These are phyloP conservation scores for Ogataea paradorogensis DNA, from an alignment of 805 yeast genomes.

Conservation along the genomic window DNA sequence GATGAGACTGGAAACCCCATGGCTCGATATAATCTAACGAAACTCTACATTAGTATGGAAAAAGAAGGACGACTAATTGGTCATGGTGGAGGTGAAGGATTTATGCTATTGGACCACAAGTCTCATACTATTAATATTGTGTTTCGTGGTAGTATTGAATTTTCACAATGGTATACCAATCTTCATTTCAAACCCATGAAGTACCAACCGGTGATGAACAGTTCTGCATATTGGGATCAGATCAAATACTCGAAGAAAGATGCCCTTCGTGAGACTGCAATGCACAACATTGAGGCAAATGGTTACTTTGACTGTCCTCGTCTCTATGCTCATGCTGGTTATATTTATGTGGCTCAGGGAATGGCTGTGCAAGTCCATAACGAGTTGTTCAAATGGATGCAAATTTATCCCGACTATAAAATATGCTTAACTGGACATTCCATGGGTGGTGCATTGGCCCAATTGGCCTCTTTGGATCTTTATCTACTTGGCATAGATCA, in stretches of 20 bases:
- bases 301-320: constrained; percentile 6
- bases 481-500: constrained; percentile 43
- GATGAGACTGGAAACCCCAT: neutral
- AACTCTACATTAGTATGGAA: constrained; percentile 10
- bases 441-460: constrained; percentile 62
- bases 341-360: constrained; percentile 11
- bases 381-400: constrained; percentile 14
- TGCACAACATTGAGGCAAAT: constrained; percentile 4
- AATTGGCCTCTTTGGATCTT: constrained; percentile 60
- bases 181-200: constrained; percentile 14
- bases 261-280: neutral
- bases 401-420: constrained; percentile 19
- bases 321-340: constrained; percentile 21
- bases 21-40: constrained; percentile 14
- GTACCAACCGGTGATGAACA: constrained; percentile 9
- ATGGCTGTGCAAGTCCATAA: constrained; percentile 13
- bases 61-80: constrained; percentile 4
- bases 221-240: constrained; percentile 9
- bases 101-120: constrained; percentile 18
- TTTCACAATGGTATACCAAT: constrained; percentile 22
- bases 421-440: constrained; percentile 46
- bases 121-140: constrained; percentile 11
- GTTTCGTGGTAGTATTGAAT: constrained; percentile 20
- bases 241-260: constrained; percentile 3
- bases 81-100: constrained; percentile 26